phyloP scores from a whole-genome alignment of 805 yeast species.

The Spathaspora gorwiae region DNA sequence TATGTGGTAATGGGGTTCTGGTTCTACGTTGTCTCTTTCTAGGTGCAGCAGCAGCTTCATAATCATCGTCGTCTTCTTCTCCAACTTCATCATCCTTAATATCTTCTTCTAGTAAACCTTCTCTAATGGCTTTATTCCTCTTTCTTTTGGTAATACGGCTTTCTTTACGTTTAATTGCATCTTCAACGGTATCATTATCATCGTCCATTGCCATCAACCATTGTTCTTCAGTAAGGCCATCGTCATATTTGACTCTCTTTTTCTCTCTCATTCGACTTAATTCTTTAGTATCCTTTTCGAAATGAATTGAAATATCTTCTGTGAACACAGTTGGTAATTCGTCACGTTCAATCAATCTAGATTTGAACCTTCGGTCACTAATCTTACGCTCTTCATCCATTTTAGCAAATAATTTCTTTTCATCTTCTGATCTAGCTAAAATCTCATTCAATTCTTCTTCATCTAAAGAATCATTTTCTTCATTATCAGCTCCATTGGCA shows the following conservation, averaged over 20 bases:
- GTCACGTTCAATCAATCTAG: constrained; percentile 58
- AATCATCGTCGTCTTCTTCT: constrained; percentile 18
- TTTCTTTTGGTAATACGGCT: constrained; percentile 38
- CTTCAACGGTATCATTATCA: constrained; percentile 61
- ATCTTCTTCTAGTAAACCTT: constrained; percentile 19
- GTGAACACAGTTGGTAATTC: constrained; percentile 83
- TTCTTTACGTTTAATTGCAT: constrained; percentile 51
- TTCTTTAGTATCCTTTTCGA: constrained; percentile 48
- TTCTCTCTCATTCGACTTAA: constrained; percentile 69
- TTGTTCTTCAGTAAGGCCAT: constrained; percentile 86
- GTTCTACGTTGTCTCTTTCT: constrained; percentile 16
- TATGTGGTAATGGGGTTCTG: constrained; percentile 11
- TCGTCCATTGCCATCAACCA: constrained; percentile 82
- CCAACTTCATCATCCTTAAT: constrained; percentile 22
- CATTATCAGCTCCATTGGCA: constrained; percentile 49
- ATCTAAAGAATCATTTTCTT: constrained; percentile 53
- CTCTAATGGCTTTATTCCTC: constrained; percentile 18
- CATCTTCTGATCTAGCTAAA: constrained; percentile 65
- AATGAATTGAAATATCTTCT: constrained; percentile 51
- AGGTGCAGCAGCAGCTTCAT: constrained; percentile 6
- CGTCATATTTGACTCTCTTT: constrained; percentile 78
- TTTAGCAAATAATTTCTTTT: constrained; percentile 48
- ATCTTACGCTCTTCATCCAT: constrained; percentile 56
- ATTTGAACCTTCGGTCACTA: constrained; percentile 27
- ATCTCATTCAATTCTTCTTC: constrained; percentile 71